Evolutionary conservation across 2,329 filamentous ascomycete genomes (phyloP).

Genomic region (Xylaria polymorpha): DNA sequence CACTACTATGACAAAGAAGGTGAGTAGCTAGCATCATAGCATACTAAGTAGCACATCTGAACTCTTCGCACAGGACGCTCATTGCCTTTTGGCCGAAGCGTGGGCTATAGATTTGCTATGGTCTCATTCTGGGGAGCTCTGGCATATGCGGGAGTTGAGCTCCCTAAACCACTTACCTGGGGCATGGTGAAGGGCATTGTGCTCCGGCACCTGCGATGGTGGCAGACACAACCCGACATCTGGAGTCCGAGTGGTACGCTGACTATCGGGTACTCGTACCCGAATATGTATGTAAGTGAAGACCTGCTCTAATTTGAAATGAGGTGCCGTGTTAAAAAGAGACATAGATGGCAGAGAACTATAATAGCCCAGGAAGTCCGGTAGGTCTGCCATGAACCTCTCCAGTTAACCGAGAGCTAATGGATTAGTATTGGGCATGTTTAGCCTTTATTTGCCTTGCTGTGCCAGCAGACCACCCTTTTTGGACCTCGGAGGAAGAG

Average conservation of each 20-base stretch:
- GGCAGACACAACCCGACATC: conserved; percentile 79
- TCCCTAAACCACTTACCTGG: conserved; percentile 79
- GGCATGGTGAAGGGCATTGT: conserved; percentile 82
- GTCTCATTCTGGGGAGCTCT: conserved; percentile 85
- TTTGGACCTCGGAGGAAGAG: conserved; percentile 78
- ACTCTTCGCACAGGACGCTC: conserved; percentile 61
- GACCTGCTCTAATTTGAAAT: neutral
- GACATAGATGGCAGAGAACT: conserved; percentile 78
- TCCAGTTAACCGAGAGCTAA: conserved; percentile 5
- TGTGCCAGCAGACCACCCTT: conserved; percentile 75
- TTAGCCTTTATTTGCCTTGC: conserved; percentile 80
- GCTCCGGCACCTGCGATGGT: conserved; percentile 80
- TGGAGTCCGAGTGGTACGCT: conserved; percentile 80
- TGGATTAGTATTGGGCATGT: conserved; percentile 78
- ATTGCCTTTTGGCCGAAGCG: conserved; percentile 80
- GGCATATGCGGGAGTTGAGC: conserved; percentile 79
- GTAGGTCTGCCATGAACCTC: conserved; percentile 51
- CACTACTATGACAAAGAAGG: conserved; percentile 80
- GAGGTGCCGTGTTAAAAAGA: conserved; percentile 28
- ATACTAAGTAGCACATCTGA: conserved; percentile 12
- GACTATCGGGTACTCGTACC: conserved; percentile 81
- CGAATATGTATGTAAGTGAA: conserved; percentile 74
- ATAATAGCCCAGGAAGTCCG: conserved; percentile 78
- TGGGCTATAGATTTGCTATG: conserved; percentile 88
- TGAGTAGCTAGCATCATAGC: conserved; percentile 18